These are phyloP conservation scores for Raphanus hybrid DNA, from an alignment of 441 rosid species.

Conservation along the genomic window DNA sequence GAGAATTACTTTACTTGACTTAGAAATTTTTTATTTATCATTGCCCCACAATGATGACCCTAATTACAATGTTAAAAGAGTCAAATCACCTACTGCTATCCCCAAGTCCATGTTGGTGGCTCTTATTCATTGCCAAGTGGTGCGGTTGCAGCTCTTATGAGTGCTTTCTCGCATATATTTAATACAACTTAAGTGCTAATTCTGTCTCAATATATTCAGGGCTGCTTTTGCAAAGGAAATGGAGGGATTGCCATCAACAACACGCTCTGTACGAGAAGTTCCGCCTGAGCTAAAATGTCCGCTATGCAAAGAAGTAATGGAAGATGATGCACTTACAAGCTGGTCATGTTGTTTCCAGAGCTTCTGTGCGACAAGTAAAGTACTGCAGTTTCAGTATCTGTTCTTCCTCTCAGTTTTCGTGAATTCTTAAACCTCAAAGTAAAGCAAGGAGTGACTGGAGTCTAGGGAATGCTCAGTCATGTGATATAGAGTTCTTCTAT, in stretches of 20 bases:
- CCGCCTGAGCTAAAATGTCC: conserved; percentile 98
- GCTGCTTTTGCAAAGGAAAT: conserved; percentile 98
- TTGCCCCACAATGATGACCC: conserved; percentile 99
- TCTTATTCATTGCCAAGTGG: conserved; percentile 98
- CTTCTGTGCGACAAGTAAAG: conserved; percentile 82
- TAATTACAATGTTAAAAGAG: conserved; percentile 82
- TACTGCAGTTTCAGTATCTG: background rate
- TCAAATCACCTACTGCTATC: conserved; percentile 94
- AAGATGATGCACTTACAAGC: conserved; percentile 96
- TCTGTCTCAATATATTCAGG: conserved; percentile 46
- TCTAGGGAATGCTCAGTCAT: background rate
- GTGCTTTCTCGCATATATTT: background rate
- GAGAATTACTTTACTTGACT: too few relatives aligned
- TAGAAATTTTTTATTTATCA: conserved; percentile 58
- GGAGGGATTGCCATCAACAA: conserved; percentile 91
- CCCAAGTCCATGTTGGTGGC: conserved; percentile 96
- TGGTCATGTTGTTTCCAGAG: conserved; percentile 83
- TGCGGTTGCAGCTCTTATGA: conserved; percentile 82
- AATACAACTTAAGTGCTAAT: background rate
- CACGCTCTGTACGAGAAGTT: conserved; percentile 88
- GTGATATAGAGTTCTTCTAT: background rate
- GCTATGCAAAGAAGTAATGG: conserved; percentile 98
- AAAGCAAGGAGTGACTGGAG: background rate
- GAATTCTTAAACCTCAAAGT: too few relatives aligned
- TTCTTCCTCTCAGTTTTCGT: too few relatives aligned